Evolutionary conservation across 352 stramenopile species (phyloP).

Genomic region (Phytophthora tubulina): DNA sequence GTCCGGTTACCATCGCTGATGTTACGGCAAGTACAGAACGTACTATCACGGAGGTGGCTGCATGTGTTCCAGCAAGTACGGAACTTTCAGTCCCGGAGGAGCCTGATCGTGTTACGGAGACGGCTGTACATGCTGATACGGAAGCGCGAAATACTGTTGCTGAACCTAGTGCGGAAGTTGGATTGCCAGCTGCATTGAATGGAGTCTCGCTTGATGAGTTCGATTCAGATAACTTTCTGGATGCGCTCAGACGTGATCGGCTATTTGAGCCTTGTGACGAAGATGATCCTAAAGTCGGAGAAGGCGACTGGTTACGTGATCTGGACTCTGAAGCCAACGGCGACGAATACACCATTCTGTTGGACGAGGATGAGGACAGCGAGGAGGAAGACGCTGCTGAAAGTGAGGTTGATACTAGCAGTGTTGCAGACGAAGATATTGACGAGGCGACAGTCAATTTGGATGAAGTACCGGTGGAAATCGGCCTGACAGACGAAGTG

Average conservation of each 20-base stretch:
- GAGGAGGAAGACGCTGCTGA: not conserved
- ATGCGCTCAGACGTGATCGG: not conserved
- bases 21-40: not conserved
- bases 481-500: not conserved
- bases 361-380: not conserved
- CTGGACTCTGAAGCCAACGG: conserved; percentile 2
- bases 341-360: not conserved
- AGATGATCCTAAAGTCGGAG: not conserved
- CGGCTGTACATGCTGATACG: not conserved
- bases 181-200: too few species aligned
- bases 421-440: not conserved
- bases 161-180: not conserved
- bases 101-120: not conserved
- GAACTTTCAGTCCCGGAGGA: not conserved
- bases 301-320: not conserved
- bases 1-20: not conserved
- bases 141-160: not conserved
- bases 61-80: not conserved
- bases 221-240: not conserved
- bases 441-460: not conserved
- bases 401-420: not conserved
- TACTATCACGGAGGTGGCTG: not conserved
- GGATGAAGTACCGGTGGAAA: conserved; percentile 4
- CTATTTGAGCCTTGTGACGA: not conserved
- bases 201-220: conserved; percentile 2